A percentile compares a stretch with the other conserved stretches of the same genome.
Conservation (phyloP, 1,284 basidiomycete species). For the Cutaneotrichosporon curvatum region DNA sequence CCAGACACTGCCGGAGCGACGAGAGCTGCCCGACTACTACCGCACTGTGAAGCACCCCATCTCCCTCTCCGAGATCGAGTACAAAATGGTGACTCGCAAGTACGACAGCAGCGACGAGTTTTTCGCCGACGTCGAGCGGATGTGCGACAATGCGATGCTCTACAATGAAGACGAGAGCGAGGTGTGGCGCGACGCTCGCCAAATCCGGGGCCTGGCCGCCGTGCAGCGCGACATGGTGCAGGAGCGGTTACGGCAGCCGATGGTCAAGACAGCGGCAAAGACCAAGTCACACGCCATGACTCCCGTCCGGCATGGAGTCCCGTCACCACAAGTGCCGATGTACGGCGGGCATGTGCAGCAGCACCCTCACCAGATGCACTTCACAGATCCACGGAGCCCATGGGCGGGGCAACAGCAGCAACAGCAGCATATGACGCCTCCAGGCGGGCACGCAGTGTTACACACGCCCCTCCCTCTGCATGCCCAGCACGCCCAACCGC, state of each 20-base stretch:
- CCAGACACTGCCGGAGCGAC: slow-evolving; percentile 65
- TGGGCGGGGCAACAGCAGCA: slow-evolving; percentile 5
- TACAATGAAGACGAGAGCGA: slow-evolving; percentile 82
- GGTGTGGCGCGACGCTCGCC: slow-evolving; percentile 76
- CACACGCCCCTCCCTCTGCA: not conserved
- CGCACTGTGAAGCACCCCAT: slow-evolving; percentile 75
- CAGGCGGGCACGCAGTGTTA: not conserved
- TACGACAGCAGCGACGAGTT: slow-evolving; percentile 67
- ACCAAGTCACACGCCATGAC: too few relatives aligned
- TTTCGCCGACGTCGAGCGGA: slow-evolving; percentile 71
- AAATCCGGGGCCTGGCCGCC: slow-evolving; percentile 37
- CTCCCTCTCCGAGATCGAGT: slow-evolving; percentile 74
- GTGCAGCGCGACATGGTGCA: slow-evolving; percentile 12
- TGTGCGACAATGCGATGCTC: slow-evolving; percentile 81
- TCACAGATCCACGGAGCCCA: too few relatives aligned
- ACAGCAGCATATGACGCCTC: not conserved
- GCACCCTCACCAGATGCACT: not conserved
- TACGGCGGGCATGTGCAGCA: not conserved
- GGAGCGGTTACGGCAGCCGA: slow-evolving; percentile 9
- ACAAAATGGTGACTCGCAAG: slow-evolving; percentile 58
- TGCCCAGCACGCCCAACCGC: not conserved
- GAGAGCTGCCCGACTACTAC: slow-evolving; percentile 88
- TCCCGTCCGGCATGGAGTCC: not conserved
- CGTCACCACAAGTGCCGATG: too few relatives aligned
- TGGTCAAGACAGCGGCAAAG: not conserved